Base-by-base conservation (phyloP, 2,329 filamentous ascomycete species). In the Aspergillus sp. region DNA sequence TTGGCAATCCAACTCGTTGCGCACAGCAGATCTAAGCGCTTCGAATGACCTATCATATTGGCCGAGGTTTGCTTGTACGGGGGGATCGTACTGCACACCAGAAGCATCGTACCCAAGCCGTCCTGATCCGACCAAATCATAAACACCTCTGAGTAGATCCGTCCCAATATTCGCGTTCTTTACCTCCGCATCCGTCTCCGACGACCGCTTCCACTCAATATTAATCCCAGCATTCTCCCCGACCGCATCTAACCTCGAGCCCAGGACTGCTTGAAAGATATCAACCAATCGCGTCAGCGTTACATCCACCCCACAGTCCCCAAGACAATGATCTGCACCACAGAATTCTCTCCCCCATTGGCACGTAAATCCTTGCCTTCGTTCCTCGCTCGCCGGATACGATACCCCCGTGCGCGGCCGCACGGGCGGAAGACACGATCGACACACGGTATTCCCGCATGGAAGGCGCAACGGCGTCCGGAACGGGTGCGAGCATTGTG, bases 1-100 rank as follows among this genome's bases (percentile, higher is more conserved):
- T 69, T 95, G 91, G 68, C 93, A 97, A 71, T 97, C 92, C 71
- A 96, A 81, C 72, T 96, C 92, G 17, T 82, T 81, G 63, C 88
- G 85, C 3, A 87, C 82, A 1, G 82, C 80, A 28, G 89, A 84
- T 68, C 87, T 87, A 15, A 95, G 72, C 38, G 81, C 82, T 28
- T 83, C 78, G 30, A 93, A 76, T 8, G 89, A 70, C 8, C 71
- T 74, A 4, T 71, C 66, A 63, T 90, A 87, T 17, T 22, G 34
- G 8, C 15, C 25, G 22, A 83, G 63, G 34, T 62, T 51, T 19
- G 57, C 25, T 13, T 31, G n/a, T n/a, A 50, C 64, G 23, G 31
- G 31, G 3, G 63, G 54, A 34, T 73, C 64, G 62, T 87, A 90
- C 1, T 76, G 69, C 15, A 88, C 78, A 30, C 89, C 86, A 2